These are phyloP conservation scores for Debaryomyces sp. DNA, from an alignment of 1,139 yeast species.

Conservation along the genomic window DNA sequence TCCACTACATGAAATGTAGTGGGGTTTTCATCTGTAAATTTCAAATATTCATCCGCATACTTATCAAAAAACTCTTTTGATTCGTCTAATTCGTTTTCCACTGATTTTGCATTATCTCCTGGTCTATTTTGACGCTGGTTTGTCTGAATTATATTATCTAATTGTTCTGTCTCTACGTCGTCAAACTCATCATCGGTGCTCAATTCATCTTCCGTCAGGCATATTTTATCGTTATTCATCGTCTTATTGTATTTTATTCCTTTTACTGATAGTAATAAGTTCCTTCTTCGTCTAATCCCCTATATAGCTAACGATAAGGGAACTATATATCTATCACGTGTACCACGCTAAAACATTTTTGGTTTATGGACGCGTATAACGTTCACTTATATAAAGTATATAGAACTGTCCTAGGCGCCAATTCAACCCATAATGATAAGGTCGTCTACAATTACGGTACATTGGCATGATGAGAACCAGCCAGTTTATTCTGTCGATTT, in stretches of 20 bases:
- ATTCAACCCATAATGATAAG: constrained; percentile 36
- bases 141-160: background rate
- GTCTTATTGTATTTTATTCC: background rate
- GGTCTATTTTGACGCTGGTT: background rate
- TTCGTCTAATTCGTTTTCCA: background rate
- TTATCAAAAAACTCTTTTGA: constrained; percentile 3
- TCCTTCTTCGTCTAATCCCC: background rate
- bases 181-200: constrained; percentile 10
- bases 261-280: background rate
- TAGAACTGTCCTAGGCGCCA: background rate
- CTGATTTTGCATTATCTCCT: background rate
- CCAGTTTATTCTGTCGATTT: constrained; percentile 86
- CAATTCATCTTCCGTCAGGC: constrained; percentile 10
- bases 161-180: background rate
- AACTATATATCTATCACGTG: background rate
- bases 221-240: background rate
- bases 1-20: constrained; percentile 45
- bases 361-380: constrained; percentile 6
- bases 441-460: constrained; percentile 66
- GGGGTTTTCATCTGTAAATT: constrained; percentile 42
- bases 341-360: background rate
- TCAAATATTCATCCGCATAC: constrained; percentile 34
- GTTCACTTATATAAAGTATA: background rate
- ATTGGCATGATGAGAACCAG: constrained; percentile 80
- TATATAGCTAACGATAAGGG: background rate